Evolutionary conservation across 176 grass and related monocot species (phyloP), one percentile per base, ranked within the genome.

Genomic region (Juncus inflexus): DNA sequence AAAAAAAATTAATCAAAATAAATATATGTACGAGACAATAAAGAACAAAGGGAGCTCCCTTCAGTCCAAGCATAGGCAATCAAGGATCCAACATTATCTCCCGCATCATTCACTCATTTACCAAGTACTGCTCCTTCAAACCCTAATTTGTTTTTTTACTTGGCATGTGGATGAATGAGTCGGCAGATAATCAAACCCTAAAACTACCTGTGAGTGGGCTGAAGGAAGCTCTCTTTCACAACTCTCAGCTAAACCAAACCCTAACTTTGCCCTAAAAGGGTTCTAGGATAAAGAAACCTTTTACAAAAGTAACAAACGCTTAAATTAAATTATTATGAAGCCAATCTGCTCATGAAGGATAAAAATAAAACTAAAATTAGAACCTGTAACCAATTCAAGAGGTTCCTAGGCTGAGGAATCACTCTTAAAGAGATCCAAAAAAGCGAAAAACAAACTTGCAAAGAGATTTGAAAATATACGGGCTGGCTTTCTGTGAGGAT

Each of bases 51-150:
- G 89, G 89, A 92, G 89, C 84, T 88, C 89, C 89, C 89, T 92
- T 92, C 89, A 92, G 89, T 92, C 89, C 89, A 92, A 92, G 89
- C 75, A 92, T 74, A 42, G 81, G 85, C n/a, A 59, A 57, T 74
- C 58, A 52, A 63, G 76, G 81, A 88, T 85, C 84, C 79, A 81
- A 66, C 43, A 74, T 82, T 86, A 92, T 57, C 89, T 92, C 84
- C 89, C 89, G 84, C 89, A 82, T 92, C 89, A 92, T 92, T 92
- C 89, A 88, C 78, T 81, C 89, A 92, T 74, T 57, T 92, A 86
- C 84, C 63, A 87, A 92, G 89, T 71, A 63, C 63, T 59, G 43
- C 39, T 36, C 54, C 40, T 49, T 43, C 1, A 74, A 76, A 51
- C 58, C 64, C 54, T 59, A 59, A 47, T 68, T 12, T 11, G 1